Percentiles rank a stretch among this genome's conserved stretches.
Conservation (phyloP, 768 basidiomycete species). For the Lyophyllum decastes region DNA sequence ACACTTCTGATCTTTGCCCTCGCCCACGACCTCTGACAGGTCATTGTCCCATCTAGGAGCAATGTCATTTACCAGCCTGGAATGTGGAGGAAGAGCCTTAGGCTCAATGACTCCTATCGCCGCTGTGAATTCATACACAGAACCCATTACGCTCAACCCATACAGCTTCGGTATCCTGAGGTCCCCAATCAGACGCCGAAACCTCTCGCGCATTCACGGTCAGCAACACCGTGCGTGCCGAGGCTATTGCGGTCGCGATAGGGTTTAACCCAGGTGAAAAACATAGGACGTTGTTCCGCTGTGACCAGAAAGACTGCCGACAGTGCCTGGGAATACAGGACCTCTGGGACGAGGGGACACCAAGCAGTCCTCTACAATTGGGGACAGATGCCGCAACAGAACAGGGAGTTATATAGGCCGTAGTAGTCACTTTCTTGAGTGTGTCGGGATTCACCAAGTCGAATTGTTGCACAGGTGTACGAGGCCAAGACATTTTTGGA, state of each 20-base stretch:
- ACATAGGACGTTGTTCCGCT: slow-evolving; percentile 8
- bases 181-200: slow-evolving; percentile 16
- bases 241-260: slow-evolving; percentile 7
- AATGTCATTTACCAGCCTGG: slow-evolving; percentile 21
- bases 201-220: slow-evolving; percentile 27
- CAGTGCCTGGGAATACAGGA: not conserved
- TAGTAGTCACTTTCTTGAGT: not conserved
- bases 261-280: slow-evolving; percentile 30
- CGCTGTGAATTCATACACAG: slow-evolving; percentile 22
- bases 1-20: slow-evolving; percentile 15
- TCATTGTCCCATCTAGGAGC: slow-evolving; percentile 29
- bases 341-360: not conserved
- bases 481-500: not conserved
- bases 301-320: not conserved
- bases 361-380: not conserved
- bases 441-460: not conserved
- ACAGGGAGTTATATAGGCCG: not conserved
- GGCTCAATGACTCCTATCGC: slow-evolving; percentile 16
- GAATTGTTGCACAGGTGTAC: not conserved
- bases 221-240: slow-evolving; percentile 21
- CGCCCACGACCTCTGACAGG: slow-evolving; percentile 19
- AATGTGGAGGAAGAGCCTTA: slow-evolving; percentile 15
- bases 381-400: not conserved
- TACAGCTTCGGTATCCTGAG: slow-evolving; percentile 19
- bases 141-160: slow-evolving; percentile 27